Evolutionary conservation across 2,329 filamentous ascomycete genomes (phyloP).

Genomic region (Penicillium sp.): DNA sequence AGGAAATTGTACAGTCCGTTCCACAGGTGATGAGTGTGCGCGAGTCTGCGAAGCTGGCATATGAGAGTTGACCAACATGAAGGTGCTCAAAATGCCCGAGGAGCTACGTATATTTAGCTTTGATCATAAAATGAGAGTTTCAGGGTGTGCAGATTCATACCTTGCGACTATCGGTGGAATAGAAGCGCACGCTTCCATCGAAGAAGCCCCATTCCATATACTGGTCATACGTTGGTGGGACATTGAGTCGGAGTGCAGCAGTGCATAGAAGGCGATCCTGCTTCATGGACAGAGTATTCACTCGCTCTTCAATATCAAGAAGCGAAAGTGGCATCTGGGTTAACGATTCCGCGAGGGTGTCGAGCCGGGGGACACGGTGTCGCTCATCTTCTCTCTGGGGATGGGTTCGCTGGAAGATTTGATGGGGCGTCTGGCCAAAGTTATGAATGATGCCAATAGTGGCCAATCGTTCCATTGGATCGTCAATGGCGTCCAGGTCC

Average conservation of each 20-base stretch:
- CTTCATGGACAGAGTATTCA: constrained; percentile 75
- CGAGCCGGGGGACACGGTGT: constrained; percentile 67
- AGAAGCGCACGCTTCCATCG: constrained; percentile 90
- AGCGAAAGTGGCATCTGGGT: constrained; percentile 77
- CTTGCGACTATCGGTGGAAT: constrained; percentile 77
- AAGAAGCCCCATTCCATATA: constrained; percentile 96
- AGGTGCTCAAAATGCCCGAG: constrained; percentile 91
- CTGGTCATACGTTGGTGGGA: constrained; percentile 82
- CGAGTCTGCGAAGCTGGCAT: constrained; percentile 80
- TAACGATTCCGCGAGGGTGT: constrained; percentile 73
- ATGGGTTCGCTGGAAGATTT: constrained; percentile 84
- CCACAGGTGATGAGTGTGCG: constrained; percentile 89
- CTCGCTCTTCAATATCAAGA: constrained; percentile 73
- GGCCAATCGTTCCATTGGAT: constrained; percentile 80
- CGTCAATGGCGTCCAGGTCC: constrained; percentile 85
- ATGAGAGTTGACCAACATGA: constrained; percentile 85
- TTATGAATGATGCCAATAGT: constrained; percentile 98
- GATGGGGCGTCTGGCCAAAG: constrained; percentile 95
- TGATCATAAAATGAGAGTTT: neutral
- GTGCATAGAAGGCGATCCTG: constrained; percentile 81
- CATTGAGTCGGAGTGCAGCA: constrained; percentile 79
- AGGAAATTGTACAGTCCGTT: constrained; percentile 84
- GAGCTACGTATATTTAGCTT: constrained; percentile 42
- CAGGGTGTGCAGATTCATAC: constrained; percentile 36
- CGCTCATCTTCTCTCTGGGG: constrained; percentile 69